Evolutionary conservation across 805 yeast genomes (phyloP), one percentile per base, ranked within the genome.

Genomic region (Hemisphaericaspora nanyangensis): DNA sequence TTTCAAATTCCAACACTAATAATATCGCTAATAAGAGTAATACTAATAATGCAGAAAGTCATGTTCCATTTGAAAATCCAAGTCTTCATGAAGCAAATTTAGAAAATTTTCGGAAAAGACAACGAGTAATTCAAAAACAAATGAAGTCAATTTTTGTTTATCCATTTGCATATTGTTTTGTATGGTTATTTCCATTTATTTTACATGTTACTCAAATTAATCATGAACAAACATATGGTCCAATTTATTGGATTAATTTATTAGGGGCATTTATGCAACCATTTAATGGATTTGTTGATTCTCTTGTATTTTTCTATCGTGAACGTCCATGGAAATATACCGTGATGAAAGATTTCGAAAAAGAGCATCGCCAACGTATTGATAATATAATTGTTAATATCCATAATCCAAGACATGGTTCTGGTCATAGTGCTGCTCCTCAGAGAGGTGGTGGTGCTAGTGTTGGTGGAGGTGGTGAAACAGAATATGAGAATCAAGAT

Each of bases 171-270:
- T 89, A 87, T 58, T 70, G 87, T 42, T 68, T 84, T 19, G 60
- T 88, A 34, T 89, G 97, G 97, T 54, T 82, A 16, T 81, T 85
- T 47, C 96, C 96, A 2, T 75, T 86, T 44, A 73, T 82, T 5
- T 68, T 77, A 26, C 85, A 83, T 50, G 68, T 79, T 40, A 69
- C 86, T 7, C 79, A 76, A 51, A 65, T 73, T 48, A 64, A 68
- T 28, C 64, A 71, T 48, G 79, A 75, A 40, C 55, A 70, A 16
- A 31, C 44, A 1, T 67, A 72, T 43, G 76, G 77, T 1, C 77
- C 83, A 2, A 68, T 76, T 7, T 72, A 72, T 43, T 82, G 91
- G 82, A 58, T 86, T 29, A 73, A 76, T 37, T 73, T 77, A 37
- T 61, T 83, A 39, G 78, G 83, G n/a, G 84, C 93, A 0, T 80